Evolutionary conservation across 192 early-diverging fungal genomes (phyloP).

Genomic region (Rhizoclosmatium globosum): DNA sequence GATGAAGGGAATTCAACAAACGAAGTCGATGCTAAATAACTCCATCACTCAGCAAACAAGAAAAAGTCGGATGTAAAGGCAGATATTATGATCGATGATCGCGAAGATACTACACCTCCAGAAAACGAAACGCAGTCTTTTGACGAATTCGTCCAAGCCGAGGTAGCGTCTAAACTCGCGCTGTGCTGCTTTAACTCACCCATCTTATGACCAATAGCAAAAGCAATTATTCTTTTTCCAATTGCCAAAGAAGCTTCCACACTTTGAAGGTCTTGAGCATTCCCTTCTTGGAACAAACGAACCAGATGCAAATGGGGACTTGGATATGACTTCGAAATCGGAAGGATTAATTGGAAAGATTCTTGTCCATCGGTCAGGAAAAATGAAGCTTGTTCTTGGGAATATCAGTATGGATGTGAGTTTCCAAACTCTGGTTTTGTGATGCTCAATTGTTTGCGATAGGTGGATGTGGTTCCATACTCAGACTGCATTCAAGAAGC

Average conservation of each 20-base stretch:
- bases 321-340: constrained; percentile 2
- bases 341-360: constrained; percentile 30
- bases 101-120: neutral
- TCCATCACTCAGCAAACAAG: constrained; percentile 5
- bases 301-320: neutral
- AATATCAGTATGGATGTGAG: constrained; percentile 25
- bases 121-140: constrained; percentile 21
- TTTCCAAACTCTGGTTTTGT: neutral
- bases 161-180: neutral
- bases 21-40: too few species aligned
- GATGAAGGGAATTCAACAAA: too few species aligned
- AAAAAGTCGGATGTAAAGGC: neutral
- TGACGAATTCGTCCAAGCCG: constrained; percentile 27
- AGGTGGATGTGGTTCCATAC: constrained; percentile 29
- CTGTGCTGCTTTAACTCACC: neutral
- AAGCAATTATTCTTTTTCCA: constrained; percentile 34
- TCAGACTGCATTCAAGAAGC: constrained; percentile 26
- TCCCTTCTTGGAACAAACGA: neutral
- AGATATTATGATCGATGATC: neutral
- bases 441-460: neutral
- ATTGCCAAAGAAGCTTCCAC: constrained; percentile 21
- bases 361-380: constrained; percentile 23
- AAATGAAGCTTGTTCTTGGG: constrained; percentile 26
- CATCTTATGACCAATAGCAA: constrained; percentile 6
- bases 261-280: constrained; percentile 22